Percentiles rank a stretch among this genome's conserved stretches.
Evolutionary conservation across 75 land plant species (phyloP).

Genomic region (Ceratopteris richardii): DNA sequence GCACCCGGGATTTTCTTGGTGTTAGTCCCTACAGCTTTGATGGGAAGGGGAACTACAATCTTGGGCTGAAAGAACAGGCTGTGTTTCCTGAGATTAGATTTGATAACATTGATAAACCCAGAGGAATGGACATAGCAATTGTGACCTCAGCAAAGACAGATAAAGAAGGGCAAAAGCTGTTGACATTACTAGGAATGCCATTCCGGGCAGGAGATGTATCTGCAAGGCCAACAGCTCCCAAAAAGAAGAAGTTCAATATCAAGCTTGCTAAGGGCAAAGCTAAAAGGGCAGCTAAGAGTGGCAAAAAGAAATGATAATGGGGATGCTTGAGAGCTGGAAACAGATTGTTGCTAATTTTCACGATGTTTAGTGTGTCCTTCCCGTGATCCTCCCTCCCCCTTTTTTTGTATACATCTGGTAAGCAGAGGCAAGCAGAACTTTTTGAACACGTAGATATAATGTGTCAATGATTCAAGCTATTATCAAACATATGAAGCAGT

Average conservation of each 20-base stretch:
- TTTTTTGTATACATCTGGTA: no score
- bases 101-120: constrained; percentile 57
- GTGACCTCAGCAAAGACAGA: constrained; percentile 74
- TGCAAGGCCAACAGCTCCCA: constrained; percentile 15
- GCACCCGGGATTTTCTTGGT: constrained; percentile 86
- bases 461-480: no score
- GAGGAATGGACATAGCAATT: constrained; percentile 87
- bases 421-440: no score
- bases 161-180: constrained; percentile 58
- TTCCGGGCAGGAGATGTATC: constrained; percentile 52
- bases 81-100: constrained; percentile 85
- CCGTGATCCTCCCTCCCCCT: no score
- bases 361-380: no score
- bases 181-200: constrained; percentile 83
- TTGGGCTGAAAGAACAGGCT: constrained; percentile 69
- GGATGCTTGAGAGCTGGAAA: no score
- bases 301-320: no score
- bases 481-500: no score
- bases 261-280: background rate
- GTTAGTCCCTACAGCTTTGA: constrained; percentile 87
- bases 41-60: constrained; percentile 83
- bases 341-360: no score
- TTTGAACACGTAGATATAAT: no score
- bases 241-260: constrained; percentile 28
- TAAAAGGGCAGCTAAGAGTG: no score